Evolutionary conservation across 169 alveolate genomes (phyloP).

Genomic region (Plasmodium gonderi): DNA sequence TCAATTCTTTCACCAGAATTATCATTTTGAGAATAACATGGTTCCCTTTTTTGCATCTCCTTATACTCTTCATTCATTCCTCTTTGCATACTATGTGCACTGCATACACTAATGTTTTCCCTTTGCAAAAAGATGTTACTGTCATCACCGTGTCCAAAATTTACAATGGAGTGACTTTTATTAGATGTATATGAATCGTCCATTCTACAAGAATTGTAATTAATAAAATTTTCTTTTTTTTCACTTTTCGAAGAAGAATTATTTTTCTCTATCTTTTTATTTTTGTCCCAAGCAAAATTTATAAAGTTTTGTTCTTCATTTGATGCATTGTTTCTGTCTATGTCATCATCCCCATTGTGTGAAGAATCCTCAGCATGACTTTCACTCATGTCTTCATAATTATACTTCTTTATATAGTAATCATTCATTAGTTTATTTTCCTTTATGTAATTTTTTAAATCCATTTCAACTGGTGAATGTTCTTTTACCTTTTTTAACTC

Average conservation of each 20-base stretch:
- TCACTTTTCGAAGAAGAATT: background rate
- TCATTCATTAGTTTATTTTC: constrained; percentile 22
- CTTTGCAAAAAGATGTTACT: background rate
- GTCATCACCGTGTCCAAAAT: background rate
- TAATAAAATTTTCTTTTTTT: background rate
- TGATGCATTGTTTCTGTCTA: no score
- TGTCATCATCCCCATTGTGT: no score
- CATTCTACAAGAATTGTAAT: background rate
- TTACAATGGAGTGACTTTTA: constrained; percentile 3
- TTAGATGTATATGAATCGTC: background rate
- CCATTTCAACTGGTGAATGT: background rate
- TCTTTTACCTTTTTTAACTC: constrained; percentile 33
- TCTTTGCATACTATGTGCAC: background rate
- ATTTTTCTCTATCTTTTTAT: background rate
- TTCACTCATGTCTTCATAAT: no score
- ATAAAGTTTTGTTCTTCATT: no score
- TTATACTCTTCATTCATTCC: background rate
- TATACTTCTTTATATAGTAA: constrained; percentile 27
- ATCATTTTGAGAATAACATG: no score
- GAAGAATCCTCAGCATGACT: no score
- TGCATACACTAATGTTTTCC: no score
- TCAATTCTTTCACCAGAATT: background rate
- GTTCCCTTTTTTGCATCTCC: no score
- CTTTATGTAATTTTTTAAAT: constrained; percentile 4
- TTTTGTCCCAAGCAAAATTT: background rate